Conservation (phyloP, 768 basidiomycete species). For the Tulasnella calospora region DNA sequence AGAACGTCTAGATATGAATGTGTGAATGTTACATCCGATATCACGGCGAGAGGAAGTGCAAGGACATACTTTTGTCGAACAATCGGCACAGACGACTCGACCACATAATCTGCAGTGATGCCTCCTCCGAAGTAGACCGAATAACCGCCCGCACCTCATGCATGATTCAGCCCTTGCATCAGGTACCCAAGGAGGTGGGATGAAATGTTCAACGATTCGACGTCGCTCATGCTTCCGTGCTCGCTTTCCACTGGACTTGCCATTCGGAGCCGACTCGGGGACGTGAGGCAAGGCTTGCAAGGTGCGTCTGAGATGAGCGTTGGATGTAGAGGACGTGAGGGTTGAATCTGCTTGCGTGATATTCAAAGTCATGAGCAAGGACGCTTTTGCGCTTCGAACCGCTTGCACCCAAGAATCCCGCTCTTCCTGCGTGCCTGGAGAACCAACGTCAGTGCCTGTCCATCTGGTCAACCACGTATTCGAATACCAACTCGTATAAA, state of each 20-base stretch:
- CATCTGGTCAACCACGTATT: neutral
- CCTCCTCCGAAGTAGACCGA: constrained; percentile 68
- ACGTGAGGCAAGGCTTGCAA: constrained; percentile 69
- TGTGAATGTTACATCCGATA: neutral
- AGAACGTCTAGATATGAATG: constrained; percentile 60
- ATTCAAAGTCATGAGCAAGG: constrained; percentile 65
- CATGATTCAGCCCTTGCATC: constrained; percentile 77
- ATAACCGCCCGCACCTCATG: constrained; percentile 74
- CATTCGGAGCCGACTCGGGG: constrained; percentile 46
- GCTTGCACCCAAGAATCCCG: constrained; percentile 61
- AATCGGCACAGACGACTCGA: constrained; percentile 75
- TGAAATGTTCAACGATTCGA: constrained; percentile 63
- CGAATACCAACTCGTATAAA: constrained; percentile 56
- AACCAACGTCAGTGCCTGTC: neutral
- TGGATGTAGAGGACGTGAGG: constrained; percentile 70
- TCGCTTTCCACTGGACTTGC: constrained; percentile 26
- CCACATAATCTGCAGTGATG: constrained; percentile 88
- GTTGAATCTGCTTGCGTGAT: constrained; percentile 74
- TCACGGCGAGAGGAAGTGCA: neutral
- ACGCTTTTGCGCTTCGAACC: constrained; percentile 64
- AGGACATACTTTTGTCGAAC: constrained; percentile 65
- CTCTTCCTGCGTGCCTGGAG: constrained; percentile 50
- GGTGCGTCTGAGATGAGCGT: constrained; percentile 65
- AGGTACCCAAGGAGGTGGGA: constrained; percentile 90
- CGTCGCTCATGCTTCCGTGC: constrained; percentile 37